Percentiles rank a stretch among this genome's conserved stretches.
Evolutionary conservation across 2,329 filamentous ascomycete genomes (phyloP).

Genomic region (Aspergillus sp.): DNA sequence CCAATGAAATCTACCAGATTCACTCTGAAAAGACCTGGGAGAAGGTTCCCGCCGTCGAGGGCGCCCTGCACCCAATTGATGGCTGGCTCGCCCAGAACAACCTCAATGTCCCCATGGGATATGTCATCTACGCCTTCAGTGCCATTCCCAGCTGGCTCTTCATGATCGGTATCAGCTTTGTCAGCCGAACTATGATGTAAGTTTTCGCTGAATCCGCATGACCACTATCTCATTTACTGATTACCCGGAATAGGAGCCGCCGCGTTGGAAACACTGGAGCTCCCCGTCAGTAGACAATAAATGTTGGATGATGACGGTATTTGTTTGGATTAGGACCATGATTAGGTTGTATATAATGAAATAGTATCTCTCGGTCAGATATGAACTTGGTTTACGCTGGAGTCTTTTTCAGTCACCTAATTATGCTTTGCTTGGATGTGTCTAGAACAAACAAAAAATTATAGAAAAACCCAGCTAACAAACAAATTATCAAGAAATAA

Average conservation of each 20-base stretch:
- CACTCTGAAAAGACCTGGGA: slow-evolving; percentile 54
- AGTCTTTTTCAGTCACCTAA: too few species aligned
- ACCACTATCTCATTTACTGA: slow-evolving; percentile 5
- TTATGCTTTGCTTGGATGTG: too few species aligned
- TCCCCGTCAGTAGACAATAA: slow-evolving; percentile 13
- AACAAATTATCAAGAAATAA: too few species aligned
- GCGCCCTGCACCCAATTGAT: slow-evolving; percentile 58
- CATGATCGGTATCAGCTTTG: slow-evolving; percentile 59
- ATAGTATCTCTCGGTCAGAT: slow-evolving; percentile 10
- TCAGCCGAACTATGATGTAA: slow-evolving; percentile 60
- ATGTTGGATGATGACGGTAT: slow-evolving; percentile 7
- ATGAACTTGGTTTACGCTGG: too few species aligned
- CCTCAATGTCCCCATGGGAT: slow-evolving; percentile 52
- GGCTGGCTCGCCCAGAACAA: slow-evolving; percentile 51
- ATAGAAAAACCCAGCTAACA: too few species aligned
- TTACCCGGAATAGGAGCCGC: slow-evolving; percentile 18
- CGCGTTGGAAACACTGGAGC: slow-evolving; percentile 20
- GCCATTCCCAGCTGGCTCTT: slow-evolving; percentile 60
- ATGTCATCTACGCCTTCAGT: slow-evolving; percentile 52
- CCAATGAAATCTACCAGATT: slow-evolving; percentile 53
- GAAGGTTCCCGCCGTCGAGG: slow-evolving; percentile 50
- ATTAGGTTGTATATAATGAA: slow-evolving; percentile 30
- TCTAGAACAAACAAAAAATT: too few species aligned
- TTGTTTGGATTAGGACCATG: slow-evolving; percentile 7
- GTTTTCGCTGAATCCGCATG: slow-evolving; percentile 15